A percentile compares a stretch with the other conserved stretches of the same genome.
Evolutionary conservation across 2,329 filamentous ascomycete genomes (phyloP).

Genomic region (Colletotrichum karsti): DNA sequence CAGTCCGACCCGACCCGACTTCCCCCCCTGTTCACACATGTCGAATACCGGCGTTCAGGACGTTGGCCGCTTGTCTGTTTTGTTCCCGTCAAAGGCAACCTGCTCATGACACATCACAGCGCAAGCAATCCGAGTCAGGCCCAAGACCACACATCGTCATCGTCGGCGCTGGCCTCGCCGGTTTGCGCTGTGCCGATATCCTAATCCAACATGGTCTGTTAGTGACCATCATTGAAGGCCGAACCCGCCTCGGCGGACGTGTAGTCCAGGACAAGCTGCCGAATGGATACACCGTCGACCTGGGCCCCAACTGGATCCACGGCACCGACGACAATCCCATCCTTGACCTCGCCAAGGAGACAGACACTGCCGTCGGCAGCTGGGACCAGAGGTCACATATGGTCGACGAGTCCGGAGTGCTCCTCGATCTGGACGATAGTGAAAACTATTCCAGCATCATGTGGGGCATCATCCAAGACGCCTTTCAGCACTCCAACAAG

Average conservation of each 20-base stretch:
- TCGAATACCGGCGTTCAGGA: background rate
- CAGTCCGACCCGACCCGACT: background rate
- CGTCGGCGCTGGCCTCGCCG: slow-evolving; percentile 76
- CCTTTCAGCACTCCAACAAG: slow-evolving; percentile 72
- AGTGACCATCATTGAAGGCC: slow-evolving; percentile 76
- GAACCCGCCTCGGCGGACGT: slow-evolving; percentile 73
- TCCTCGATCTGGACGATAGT: slow-evolving; percentile 56
- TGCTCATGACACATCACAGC: slow-evolving; percentile 25
- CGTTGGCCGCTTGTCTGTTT: background rate
- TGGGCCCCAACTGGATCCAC: slow-evolving; percentile 84
- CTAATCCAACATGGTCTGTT: slow-evolving; percentile 70
- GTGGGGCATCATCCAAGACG: slow-evolving; percentile 74
- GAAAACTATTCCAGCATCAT: slow-evolving; percentile 60
- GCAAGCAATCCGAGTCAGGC: slow-evolving; percentile 27
- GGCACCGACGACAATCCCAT: slow-evolving; percentile 78
- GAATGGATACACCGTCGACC: slow-evolving; percentile 60
- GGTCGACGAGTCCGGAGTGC: slow-evolving; percentile 63
- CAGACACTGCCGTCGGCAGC: slow-evolving; percentile 56
- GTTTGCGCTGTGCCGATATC: slow-evolving; percentile 75
- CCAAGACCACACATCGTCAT: slow-evolving; percentile 66
- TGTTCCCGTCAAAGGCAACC: background rate
- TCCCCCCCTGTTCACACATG: background rate
- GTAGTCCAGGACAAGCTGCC: slow-evolving; percentile 60
- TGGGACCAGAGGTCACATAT: slow-evolving; percentile 63
- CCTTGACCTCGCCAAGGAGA: slow-evolving; percentile 70